Evolutionary conservation across 768 basidiomycete species (phyloP), one percentile per base, ranked within the genome.

Genomic region (Fistulinella prunicolor): DNA sequence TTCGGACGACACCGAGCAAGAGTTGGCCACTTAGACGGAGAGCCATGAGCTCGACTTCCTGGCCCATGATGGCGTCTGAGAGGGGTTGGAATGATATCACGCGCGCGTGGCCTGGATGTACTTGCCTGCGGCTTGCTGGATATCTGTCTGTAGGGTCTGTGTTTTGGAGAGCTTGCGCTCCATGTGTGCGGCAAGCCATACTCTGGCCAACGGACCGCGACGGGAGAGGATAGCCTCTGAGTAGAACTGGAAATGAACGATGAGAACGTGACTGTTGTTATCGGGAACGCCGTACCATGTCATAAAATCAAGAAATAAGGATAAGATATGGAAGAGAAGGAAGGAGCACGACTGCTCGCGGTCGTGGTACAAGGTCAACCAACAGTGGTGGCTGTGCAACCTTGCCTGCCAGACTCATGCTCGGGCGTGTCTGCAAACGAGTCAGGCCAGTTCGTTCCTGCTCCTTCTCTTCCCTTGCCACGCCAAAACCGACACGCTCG

Each of bases 121-220:
- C 58, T 56, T 56, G 86, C 91, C 90, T 57, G 95, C 92, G 46
- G 90, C 89, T 65, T 97, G 83, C 56, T 88, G 92, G 44, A 99
- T 96, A 68, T 96, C 91, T 1, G 94, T 94, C 62, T 94, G 89
- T 2, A 96, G 72, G 1, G 95, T 93, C 67, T 95, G 92, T 22
- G 86, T 84, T 70, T 98, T 99, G 58, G 90, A 93, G 61, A 99
- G 83, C 74, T 97, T 97, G 62, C 92, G 83, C 70, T 97, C 94
- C 85, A 95, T 94, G 77, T 97, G 95, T 2, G 96, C 95, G 35
- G 95, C 94, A 45, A 99, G 86, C 96, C 96, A 99, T 75, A 99
- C 93, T 73, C 86, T 91, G 29, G 93, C 95, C 32, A 99, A 76
- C 4, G 95, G 91, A 37, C 95, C 94, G 47, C 92, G 86, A 59